These are phyloP conservation scores for Colletotrichum navitas DNA, from an alignment of 2,329 filamentous ascomycete species.

Conservation along the genomic window DNA sequence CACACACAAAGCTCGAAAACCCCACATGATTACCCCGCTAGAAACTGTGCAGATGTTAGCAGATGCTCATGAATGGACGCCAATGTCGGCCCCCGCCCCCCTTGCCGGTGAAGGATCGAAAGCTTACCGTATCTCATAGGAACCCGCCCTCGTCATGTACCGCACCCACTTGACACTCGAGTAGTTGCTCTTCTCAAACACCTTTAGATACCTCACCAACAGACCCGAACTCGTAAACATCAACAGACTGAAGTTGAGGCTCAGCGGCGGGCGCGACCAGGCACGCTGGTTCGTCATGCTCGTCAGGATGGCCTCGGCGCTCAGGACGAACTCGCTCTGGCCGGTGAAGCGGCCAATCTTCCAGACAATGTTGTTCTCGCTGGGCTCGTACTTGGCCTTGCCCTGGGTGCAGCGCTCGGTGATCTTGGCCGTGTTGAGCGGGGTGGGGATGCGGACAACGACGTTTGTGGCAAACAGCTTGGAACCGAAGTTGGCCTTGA, in stretches of 20 bases:
- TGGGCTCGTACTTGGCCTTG: constrained; percentile 98
- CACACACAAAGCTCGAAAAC: constrained; percentile 35
- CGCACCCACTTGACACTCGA: constrained; percentile 99
- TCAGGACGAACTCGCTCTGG: constrained; percentile 96
- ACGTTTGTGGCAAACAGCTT: constrained; percentile 99
- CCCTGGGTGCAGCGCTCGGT: constrained; percentile 94
- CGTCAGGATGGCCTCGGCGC: constrained; percentile 91
- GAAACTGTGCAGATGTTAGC: constrained; percentile 49
- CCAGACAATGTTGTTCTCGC: constrained; percentile 98
- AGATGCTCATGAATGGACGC: too few species aligned
- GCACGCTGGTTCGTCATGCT: constrained; percentile 99
- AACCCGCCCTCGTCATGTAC: constrained; percentile 98
- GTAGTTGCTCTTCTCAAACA: constrained; percentile 99
- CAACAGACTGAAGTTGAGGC: constrained; percentile 89
- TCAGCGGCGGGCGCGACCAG: constrained; percentile 94
- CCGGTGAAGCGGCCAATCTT: constrained; percentile 99
- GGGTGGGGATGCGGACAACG: constrained; percentile 92
- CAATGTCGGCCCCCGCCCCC: too few species aligned
- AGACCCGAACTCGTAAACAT: constrained; percentile 98
- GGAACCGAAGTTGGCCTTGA: constrained; percentile 95
- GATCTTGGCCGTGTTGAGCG: constrained; percentile 94
- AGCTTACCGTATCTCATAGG: constrained; percentile 90
- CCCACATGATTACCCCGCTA: constrained; percentile 44
- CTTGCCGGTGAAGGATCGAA: background rate
- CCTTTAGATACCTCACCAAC: constrained; percentile 94